Evolutionary conservation across 2,329 filamentous ascomycete genomes (phyloP).

Genomic region (Nemania diffusa): DNA sequence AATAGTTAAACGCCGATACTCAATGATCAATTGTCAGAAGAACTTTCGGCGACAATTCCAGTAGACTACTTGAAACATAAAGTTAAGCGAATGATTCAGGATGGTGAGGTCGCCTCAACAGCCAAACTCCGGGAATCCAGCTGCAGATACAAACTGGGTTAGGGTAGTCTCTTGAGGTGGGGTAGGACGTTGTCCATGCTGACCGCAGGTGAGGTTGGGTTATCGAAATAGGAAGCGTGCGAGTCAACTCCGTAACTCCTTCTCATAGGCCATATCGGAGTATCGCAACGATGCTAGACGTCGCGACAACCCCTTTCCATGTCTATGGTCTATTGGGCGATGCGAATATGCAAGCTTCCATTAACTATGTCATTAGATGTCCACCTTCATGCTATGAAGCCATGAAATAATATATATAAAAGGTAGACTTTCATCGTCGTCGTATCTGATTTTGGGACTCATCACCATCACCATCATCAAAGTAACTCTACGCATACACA

Average conservation of each 20-base stretch:
- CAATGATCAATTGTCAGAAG: not conserved
- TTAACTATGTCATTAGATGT: not conserved
- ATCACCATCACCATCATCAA: not conserved
- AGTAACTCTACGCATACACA: not conserved
- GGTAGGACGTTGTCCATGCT: not conserved
- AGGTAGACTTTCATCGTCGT: not conserved
- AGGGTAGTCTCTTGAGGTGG: not conserved
- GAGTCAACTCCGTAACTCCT: conserved; percentile 10
- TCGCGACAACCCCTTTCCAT: not conserved
- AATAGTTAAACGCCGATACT: too few species aligned
- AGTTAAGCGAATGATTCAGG: not conserved
- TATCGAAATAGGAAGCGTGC: not conserved
- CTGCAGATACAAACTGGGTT: not conserved
- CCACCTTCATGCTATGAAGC: not conserved
- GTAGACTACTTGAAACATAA: not conserved
- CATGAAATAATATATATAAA: conserved; percentile 9
- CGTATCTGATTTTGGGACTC: not conserved
- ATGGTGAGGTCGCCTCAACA: not conserved
- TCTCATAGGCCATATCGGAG: not conserved
- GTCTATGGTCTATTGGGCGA: not conserved
- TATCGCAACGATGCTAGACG: not conserved
- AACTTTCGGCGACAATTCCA: not conserved
- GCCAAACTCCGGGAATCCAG: not conserved
- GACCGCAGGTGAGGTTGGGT: too few species aligned
- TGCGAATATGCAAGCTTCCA: not conserved